These are phyloP conservation scores for Didymella pomorum DNA, from an alignment of 2,329 filamentous ascomycete genomes.

Conservation along the genomic window DNA sequence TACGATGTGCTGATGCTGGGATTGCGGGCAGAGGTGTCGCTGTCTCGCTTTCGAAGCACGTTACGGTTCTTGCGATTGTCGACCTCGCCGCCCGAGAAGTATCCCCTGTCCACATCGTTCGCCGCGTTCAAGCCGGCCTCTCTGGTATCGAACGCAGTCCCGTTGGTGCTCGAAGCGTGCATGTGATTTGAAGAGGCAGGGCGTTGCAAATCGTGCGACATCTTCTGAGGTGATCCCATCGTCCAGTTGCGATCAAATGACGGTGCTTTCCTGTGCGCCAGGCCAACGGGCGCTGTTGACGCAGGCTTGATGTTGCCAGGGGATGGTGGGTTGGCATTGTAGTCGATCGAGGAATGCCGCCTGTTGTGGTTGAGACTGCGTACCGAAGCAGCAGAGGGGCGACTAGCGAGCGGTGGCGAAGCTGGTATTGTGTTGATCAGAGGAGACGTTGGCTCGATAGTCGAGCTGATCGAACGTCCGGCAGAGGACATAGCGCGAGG, in stretches of 20 bases:
- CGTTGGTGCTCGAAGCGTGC: slow-evolving; percentile 43
- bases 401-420: slow-evolving; percentile 53
- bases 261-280: slow-evolving; percentile 61
- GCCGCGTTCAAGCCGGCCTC: slow-evolving; percentile 47
- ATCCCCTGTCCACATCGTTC: slow-evolving; percentile 81
- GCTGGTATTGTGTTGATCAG: slow-evolving; percentile 55
- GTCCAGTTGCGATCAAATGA: slow-evolving; percentile 69
- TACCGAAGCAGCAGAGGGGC: slow-evolving; percentile 82
- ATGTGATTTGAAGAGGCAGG: slow-evolving; percentile 47
- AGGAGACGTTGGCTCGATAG: slow-evolving; percentile 53
- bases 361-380: slow-evolving; percentile 84
- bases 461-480: slow-evolving; percentile 38
- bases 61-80: slow-evolving; percentile 76
- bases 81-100: slow-evolving; percentile 88
- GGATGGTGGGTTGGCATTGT: slow-evolving; percentile 54
- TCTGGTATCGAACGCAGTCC: slow-evolving; percentile 34
- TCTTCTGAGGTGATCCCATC: slow-evolving; percentile 53
- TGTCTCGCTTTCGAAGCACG: slow-evolving; percentile 77
- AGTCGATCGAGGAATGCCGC: slow-evolving; percentile 87
- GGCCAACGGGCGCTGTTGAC: slow-evolving; percentile 29
- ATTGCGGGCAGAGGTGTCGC: slow-evolving; percentile 69
- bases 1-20: slow-evolving; percentile 76
- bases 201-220: slow-evolving; percentile 37
- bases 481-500: slow-evolving; percentile 46
- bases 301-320: slow-evolving; percentile 37